Evolutionary conservation across 140 eudicot genomes (phyloP), one percentile per base, ranked within the genome.

Genomic region (Ambrosia hybrid): DNA sequence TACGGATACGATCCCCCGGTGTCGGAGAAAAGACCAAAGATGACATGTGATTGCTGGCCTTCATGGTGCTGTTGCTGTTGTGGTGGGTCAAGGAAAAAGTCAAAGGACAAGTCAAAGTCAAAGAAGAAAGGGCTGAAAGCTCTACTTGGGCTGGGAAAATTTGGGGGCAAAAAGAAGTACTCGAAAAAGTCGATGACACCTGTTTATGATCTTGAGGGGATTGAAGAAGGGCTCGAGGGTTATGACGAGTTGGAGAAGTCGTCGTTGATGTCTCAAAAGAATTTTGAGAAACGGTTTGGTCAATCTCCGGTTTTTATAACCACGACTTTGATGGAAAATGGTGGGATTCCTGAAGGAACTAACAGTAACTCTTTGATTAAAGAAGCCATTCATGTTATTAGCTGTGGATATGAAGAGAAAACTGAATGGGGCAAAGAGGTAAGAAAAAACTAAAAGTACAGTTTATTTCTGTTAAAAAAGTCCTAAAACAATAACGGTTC

Each of bases 401-500:
- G 99, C 38, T 84, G 89, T 63, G 99, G 97, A 15, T 90, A 93
- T 41, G 98, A 93, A 87, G 98, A 93, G 70, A 93, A 90, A 72
- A 93, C 98, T 4, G 98, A 93, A 68, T 93, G 98, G 98, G 98
- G 98, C 7, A 91, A 91, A 82, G 97, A 91, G 92, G 97, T 86
- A 9, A 70, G 0, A 21, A 79, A 55, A 9, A 41, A 41, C 46
- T 41, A 41, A 41, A 41, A 41, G 15, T 58, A 43, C 7, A 34
- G 9, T 52, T 52, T 48, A 21, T 48, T 74, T 17, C 46, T 1
- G 17, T 45, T 43, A 58, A 33, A 15, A 11, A 1, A 1, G 4
- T 61, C 2, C 10, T 39, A 41, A 76, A 45, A 2, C 17, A 8
- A 4, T 57, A 2, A 55, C 59, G 26, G 59, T 33, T 55, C 15